Evolutionary conservation across 495 filamentous ascomycete genomes (phyloP).

Genomic region (Rostrohypoxylon terebratum): DNA sequence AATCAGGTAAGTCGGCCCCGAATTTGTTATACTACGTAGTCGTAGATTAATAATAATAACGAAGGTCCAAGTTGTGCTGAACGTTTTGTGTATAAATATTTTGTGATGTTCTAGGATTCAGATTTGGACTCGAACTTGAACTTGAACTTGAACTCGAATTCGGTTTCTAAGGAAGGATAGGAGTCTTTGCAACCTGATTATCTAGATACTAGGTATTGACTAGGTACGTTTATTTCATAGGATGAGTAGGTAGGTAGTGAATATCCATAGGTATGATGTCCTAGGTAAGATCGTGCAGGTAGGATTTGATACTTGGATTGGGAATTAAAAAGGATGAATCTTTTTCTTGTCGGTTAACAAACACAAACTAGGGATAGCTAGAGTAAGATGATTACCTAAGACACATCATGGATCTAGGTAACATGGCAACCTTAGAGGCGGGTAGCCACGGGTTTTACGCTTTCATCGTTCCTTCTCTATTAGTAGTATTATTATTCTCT

Average conservation of each 20-base stretch:
- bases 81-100: neutral
- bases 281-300: too few species aligned
- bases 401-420: neutral
- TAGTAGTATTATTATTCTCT: too few species aligned
- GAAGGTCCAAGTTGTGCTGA: neutral
- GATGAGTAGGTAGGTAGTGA: neutral
- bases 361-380: neutral
- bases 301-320: neutral
- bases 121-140: neutral
- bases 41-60: neutral
- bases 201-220: neutral
- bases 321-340: neutral
- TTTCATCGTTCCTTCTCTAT: constrained; percentile 18
- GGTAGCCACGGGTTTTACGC: constrained; percentile 3
- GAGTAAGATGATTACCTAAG: constrained; percentile 11
- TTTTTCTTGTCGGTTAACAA: neutral
- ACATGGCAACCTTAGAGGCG: constrained; percentile 2
- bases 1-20: constrained; percentile 1
- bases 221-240: too few species aligned
- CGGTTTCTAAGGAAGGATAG: neutral
- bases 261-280: neutral
- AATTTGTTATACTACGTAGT: constrained; percentile 2
- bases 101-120: neutral
- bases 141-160: neutral
- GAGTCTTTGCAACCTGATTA: neutral